phyloP scores from a whole-genome alignment of 2,329 filamentous ascomycete genomes.

The Ceratocystis eucalypticola region DNA sequence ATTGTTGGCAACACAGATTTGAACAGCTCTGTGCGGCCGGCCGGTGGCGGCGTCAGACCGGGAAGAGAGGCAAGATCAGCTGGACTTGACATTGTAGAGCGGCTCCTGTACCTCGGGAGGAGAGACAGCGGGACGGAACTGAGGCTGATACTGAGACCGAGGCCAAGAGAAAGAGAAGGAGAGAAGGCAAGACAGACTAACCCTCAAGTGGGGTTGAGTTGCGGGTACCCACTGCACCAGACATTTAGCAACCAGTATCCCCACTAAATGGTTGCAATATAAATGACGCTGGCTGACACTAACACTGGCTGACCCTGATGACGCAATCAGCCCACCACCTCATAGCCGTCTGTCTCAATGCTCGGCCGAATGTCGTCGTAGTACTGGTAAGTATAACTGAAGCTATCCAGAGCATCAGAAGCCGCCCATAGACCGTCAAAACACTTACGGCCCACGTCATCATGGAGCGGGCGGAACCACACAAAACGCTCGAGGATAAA shows the following conservation, averaged over 20 bases:
- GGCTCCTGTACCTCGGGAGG: too few species aligned
- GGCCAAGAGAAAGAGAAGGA: neutral
- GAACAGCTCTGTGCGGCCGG: constrained; percentile 27
- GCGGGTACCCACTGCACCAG: neutral
- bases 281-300: neutral
- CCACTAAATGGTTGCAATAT: neutral
- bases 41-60: constrained; percentile 21
- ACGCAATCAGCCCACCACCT: neutral
- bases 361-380: neutral
- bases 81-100: neutral
- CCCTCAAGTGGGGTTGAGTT: neutral
- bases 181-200: neutral
- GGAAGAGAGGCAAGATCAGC: constrained; percentile 20
- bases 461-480: constrained; percentile 18
- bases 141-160: neutral
- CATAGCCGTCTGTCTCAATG: neutral
- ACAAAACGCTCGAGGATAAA: constrained; percentile 14
- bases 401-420: neutral
- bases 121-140: neutral
- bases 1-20: constrained; percentile 37
- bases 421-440: constrained; percentile 14
- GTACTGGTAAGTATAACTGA: neutral
- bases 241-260: neutral
- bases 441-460: constrained; percentile 8
- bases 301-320: neutral